These are phyloP conservation scores for Zancudomyces culisetae DNA, from an alignment of 371 early-diverging fungal genomes.

Conservation along the genomic window DNA sequence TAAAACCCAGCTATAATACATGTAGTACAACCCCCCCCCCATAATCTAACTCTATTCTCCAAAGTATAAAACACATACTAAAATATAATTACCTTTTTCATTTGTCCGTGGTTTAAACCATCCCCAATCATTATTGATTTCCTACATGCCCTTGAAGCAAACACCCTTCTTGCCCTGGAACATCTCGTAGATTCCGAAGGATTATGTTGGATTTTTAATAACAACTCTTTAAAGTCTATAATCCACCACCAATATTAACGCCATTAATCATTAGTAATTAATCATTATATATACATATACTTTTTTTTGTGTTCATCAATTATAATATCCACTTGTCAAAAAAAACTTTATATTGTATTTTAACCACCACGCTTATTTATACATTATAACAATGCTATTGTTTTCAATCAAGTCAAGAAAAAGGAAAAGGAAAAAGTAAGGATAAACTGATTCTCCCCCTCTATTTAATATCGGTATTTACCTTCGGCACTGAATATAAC, in stretches of 20 bases:
- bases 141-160: conserved; percentile 63
- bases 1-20: neutral
- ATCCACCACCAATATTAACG: too few species aligned
- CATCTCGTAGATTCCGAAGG: conserved; percentile 25
- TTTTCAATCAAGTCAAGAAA: too few species aligned
- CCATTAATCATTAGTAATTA: too few species aligned
- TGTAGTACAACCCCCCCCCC: neutral
- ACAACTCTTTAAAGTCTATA: neutral
- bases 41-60: neutral
- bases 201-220: neutral
- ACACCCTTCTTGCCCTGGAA: conserved; percentile 36
- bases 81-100: conserved; percentile 28
- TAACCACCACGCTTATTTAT: too few species aligned
- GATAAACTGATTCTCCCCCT: too few species aligned
- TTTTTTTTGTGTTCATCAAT: too few species aligned
- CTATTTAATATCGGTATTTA: conserved; percentile 38
- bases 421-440: too few species aligned
- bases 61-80: too few species aligned
- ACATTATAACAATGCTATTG: too few species aligned
- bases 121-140: conserved; percentile 65
- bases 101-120: conserved; percentile 37
- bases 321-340: too few species aligned
- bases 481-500: conserved; percentile 42
- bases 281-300: too few species aligned
- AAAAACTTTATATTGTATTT: too few species aligned